Conservation (phyloP, 2,329 filamentous ascomycete species). For the Pseudogymnoascus pannorum region DNA sequence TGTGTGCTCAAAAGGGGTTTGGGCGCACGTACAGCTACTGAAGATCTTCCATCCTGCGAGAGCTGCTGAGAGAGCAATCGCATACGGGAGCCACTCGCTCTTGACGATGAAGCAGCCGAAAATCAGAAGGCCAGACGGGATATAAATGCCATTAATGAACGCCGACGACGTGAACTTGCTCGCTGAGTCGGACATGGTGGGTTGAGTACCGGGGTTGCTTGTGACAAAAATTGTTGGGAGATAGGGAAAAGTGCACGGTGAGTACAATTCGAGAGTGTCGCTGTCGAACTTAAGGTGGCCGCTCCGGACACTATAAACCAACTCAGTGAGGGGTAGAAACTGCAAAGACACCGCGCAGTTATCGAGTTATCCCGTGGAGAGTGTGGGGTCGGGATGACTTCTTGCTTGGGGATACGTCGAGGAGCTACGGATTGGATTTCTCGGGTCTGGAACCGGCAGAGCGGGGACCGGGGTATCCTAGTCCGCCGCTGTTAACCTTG, state of each 20-base stretch:
- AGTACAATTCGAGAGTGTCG: background rate
- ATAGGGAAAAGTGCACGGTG: background rate
- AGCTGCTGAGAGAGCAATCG: slow-evolving; percentile 56
- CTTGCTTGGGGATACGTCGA: background rate
- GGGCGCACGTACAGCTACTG: slow-evolving; percentile 53
- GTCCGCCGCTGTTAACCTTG: background rate
- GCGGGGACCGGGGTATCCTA: slow-evolving; percentile 3
- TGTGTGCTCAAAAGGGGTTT: background rate
- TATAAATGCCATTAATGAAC: slow-evolving; percentile 73
- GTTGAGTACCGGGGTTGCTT: background rate
- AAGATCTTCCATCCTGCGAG: slow-evolving; percentile 67
- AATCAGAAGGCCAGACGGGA: slow-evolving; percentile 73
- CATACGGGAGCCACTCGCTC: slow-evolving; percentile 67
- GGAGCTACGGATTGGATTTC: slow-evolving; percentile 4
- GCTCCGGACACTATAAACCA: background rate
- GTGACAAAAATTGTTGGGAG: slow-evolving; percentile 5
- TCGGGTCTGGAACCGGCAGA: slow-evolving; percentile 1
- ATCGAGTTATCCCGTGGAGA: background rate
- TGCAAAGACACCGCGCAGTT: background rate
- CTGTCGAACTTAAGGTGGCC: background rate
- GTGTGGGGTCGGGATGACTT: background rate
- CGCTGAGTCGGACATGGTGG: background rate
- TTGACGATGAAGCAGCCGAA: slow-evolving; percentile 72
- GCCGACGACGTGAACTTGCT: slow-evolving; percentile 39
- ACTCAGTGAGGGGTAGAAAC: slow-evolving; percentile 4